Conservation (phyloP, 2,329 filamentous ascomycete genomes). For the Pseudonectria foliicola region DNA sequence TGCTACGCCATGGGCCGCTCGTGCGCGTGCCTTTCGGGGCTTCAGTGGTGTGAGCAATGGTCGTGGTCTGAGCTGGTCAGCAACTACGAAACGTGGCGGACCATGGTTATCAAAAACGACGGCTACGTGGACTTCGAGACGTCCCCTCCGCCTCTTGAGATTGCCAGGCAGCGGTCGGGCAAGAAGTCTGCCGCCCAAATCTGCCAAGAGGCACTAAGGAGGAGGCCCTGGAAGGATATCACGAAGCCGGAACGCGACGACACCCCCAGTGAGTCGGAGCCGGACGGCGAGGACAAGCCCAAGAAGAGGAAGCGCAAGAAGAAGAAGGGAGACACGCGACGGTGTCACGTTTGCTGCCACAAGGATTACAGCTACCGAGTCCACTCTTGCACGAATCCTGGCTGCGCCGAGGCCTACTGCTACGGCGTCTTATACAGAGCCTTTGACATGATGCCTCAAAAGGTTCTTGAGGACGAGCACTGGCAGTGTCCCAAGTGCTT, state of each 20-base stretch:
- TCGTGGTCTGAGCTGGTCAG: conserved; percentile 69
- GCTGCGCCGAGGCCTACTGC: conserved; percentile 74
- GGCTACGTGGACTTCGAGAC: conserved; percentile 56
- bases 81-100: conserved; percentile 78
- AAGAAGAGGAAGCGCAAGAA: conserved; percentile 50
- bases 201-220: conserved; percentile 81
- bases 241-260: conserved; percentile 49
- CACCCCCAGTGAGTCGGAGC: conserved; percentile 42
- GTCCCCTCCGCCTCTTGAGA: conserved; percentile 63
- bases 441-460: conserved; percentile 82
- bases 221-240: conserved; percentile 76
- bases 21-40: conserved; percentile 76
- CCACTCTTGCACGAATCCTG: conserved; percentile 63
- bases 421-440: conserved; percentile 89
- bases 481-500: conserved; percentile 89
- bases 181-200: conserved; percentile 84
- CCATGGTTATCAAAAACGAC: conserved; percentile 67
- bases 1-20: conserved; percentile 97
- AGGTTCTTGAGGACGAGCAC: conserved; percentile 68
- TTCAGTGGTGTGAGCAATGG: conserved; percentile 92
- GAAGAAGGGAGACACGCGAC: conserved; percentile 47
- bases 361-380: conserved; percentile 80
- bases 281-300: conserved; percentile 56
- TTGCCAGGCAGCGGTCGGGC: conserved; percentile 57
- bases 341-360: conserved; percentile 79